Evolutionary conservation across 1,284 basidiomycete species (phyloP).

Genomic region (Naganishia liquefaciens): DNA sequence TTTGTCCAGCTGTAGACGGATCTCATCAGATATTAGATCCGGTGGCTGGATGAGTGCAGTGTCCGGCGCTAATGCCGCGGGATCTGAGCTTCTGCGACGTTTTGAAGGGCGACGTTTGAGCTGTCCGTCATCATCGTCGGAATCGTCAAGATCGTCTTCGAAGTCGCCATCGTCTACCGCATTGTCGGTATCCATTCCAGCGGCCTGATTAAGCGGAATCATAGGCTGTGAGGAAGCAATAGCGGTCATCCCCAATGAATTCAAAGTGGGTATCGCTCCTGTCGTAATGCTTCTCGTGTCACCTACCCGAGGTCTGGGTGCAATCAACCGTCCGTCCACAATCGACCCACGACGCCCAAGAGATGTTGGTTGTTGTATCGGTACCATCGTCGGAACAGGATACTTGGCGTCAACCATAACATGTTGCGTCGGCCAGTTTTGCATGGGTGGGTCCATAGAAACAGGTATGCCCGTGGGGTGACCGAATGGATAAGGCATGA

Average conservation of each 20-base stretch:
- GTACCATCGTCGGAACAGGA: conserved; percentile 3
- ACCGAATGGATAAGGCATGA: conserved; percentile 16
- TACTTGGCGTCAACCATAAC: conserved; percentile 21
- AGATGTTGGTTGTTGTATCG: conserved; percentile 24
- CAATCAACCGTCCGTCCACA: conserved; percentile 32
- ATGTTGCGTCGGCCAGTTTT: conserved; percentile 19
- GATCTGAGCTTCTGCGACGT: conserved; percentile 27
- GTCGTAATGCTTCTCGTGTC: conserved; percentile 20
- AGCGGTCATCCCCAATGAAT: conserved; percentile 14
- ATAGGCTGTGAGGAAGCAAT: conserved; percentile 12
- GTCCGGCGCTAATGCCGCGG: conserved; percentile 1
- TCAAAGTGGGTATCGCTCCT: conserved; percentile 23
- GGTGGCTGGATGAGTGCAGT: conserved; percentile 31
- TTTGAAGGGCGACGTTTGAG: conserved; percentile 16
- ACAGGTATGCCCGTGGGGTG: conserved; percentile 15
- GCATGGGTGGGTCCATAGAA: conserved; percentile 10
- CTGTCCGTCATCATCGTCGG: conserved; percentile 28
- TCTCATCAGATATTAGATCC: conserved; percentile 61
- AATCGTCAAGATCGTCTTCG: conserved; percentile 39
- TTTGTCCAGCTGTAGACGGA: conserved; percentile 76
- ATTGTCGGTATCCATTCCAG: conserved; percentile 39
- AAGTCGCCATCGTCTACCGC: conserved; percentile 47
- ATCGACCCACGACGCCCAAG: conserved; percentile 30
- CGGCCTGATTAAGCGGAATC: conserved; percentile 6
- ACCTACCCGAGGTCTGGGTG: conserved; percentile 18